Percentiles rank a stretch among this genome's conserved stretches.
Conservation (phyloP, 257 asterid genomes). For the Rehmannia glutinosa region DNA sequence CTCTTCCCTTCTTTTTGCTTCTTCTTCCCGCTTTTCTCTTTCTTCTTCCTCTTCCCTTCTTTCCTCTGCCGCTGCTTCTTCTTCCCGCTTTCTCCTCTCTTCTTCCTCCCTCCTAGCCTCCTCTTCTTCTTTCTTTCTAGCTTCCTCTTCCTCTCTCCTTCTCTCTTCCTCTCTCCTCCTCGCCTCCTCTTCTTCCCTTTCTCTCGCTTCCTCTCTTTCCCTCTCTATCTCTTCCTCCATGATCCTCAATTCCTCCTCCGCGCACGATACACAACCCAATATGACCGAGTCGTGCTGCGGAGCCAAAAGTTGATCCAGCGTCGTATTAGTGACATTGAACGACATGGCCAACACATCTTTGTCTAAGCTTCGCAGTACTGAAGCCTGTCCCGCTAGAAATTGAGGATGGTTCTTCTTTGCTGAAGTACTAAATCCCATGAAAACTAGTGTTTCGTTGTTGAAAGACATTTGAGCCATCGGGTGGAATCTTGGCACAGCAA, state of each 20-base stretch:
- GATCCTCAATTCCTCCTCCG: constrained; percentile 63
- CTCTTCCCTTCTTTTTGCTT: not conserved
- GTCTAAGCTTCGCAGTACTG: constrained; percentile 51
- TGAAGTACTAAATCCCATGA: constrained; percentile 61
- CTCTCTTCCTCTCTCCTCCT: constrained; percentile 6
- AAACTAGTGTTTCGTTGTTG: constrained; percentile 61
- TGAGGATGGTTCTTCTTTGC: constrained; percentile 61
- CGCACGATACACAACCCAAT: constrained; percentile 65
- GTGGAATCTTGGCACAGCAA: constrained; percentile 62
- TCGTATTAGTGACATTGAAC: constrained; percentile 35
- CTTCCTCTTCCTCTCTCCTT: not conserved
- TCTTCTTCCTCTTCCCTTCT: not conserved
- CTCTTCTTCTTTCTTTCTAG: not conserved
- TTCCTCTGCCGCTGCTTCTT: not conserved
- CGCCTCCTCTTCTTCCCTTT: not conserved
- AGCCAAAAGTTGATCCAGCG: constrained; percentile 40
- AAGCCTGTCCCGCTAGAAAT: constrained; percentile 62
- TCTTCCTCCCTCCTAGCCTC: constrained; percentile 17
- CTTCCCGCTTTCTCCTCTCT: constrained; percentile 7
- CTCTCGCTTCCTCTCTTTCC: constrained; percentile 22
- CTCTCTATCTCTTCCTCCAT: constrained; percentile 52
- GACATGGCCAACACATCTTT: constrained; percentile 46
- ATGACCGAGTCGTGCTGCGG: constrained; percentile 47
- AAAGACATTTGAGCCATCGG: constrained; percentile 90
- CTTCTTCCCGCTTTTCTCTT: not conserved